A percentile compares a stretch with the other conserved stretches of the same genome.
These are phyloP conservation scores for Blastobotrys aristatus DNA, from an alignment of 1,139 yeast species.

Conservation along the genomic window DNA sequence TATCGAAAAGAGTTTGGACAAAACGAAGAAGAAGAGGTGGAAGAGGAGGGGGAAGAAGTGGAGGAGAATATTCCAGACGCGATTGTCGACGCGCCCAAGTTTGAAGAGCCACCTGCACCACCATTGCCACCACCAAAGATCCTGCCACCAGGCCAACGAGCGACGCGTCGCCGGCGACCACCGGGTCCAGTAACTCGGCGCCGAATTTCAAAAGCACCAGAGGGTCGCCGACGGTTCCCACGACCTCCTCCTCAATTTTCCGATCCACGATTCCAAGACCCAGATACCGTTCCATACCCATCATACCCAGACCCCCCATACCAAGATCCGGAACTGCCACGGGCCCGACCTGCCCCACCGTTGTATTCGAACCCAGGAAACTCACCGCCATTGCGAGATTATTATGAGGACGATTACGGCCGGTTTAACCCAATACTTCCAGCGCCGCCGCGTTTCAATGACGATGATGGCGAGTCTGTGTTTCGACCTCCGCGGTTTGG, in stretches of 20 bases:
- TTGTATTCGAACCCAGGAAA: neutral
- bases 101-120: neutral
- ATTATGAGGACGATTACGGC: constrained; percentile 7
- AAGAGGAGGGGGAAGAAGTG: neutral
- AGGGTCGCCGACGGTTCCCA: neutral
- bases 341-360: constrained; percentile 2
- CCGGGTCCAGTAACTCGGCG: neutral
- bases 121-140: neutral
- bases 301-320: neutral
- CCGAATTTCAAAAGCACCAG: neutral
- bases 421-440: constrained; percentile 7
- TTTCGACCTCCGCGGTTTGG: no score
- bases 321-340: neutral
- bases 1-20: neutral
- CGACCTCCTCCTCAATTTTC: neutral
- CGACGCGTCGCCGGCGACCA: neutral
- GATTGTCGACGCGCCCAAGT: no score
- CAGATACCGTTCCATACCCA: neutral
- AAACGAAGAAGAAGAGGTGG: neutral
- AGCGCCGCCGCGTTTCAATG: neutral
- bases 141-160: neutral
- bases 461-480: constrained; percentile 7
- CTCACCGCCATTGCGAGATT: constrained; percentile 3
- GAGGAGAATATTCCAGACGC: no score
- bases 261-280: neutral